Percentiles rank a stretch among this genome's conserved stretches.
phyloP scores from a whole-genome alignment of 495 filamentous ascomycete genomes.

The Lasiosphaeriaceae sp. region DNA sequence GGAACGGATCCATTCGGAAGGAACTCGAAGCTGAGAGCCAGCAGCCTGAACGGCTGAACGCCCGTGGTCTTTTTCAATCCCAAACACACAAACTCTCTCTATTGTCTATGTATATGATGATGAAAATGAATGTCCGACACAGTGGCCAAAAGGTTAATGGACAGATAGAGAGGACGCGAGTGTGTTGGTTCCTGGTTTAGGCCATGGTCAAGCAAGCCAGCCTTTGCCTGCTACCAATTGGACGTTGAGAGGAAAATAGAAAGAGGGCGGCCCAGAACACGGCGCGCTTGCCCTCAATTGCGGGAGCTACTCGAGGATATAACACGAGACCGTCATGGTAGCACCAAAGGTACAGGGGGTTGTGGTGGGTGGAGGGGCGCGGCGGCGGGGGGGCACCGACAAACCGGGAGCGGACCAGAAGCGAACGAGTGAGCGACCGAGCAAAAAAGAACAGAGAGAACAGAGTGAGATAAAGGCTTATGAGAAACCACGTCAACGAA shows the following conservation, averaged over 20 bases:
- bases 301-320: slow-evolving; percentile 11
- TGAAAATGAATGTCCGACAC: not conserved
- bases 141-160: not conserved
- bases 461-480: not conserved
- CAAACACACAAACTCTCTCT: no score
- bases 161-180: not conserved
- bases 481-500: not conserved
- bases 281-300: not conserved
- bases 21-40: not conserved
- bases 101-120: not conserved
- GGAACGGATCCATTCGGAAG: slow-evolving; percentile 31
- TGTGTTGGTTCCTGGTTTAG: not conserved
- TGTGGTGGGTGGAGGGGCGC: no score
- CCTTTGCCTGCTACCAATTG: slow-evolving; percentile 3
- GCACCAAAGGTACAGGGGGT: not conserved
- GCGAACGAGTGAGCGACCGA: slow-evolving; percentile 8
- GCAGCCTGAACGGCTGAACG: not conserved
- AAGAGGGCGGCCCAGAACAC: slow-evolving; percentile 4
- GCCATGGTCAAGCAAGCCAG: not conserved
- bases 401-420: slow-evolving; percentile 18
- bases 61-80: not conserved
- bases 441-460: not conserved
- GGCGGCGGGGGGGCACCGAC: slow-evolving; percentile 6
- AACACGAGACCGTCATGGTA: slow-evolving; percentile 6
- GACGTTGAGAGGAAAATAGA: not conserved